Evolutionary conservation across 352 stramenopile species (phyloP), one percentile per base, ranked within the genome.

Genomic region (Phytophthora boehmeriae): DNA sequence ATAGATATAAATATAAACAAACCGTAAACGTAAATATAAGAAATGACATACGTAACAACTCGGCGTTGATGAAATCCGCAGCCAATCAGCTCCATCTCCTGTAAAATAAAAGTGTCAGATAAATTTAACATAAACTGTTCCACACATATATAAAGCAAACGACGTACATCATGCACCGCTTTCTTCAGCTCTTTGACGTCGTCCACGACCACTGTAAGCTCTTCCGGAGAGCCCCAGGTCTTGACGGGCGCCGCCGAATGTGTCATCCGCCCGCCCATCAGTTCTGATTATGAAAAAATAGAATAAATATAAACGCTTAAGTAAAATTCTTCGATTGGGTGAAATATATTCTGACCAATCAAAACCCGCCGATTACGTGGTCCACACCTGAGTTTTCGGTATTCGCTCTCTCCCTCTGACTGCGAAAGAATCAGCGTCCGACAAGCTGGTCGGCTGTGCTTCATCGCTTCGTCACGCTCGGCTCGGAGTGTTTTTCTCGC

Each of bases 51-150:
- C 80, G 78, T 73, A 19, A 92, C 81, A 17, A 88, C 84, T 34
- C 82, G 82, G 9, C 66, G 65, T 62, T 92, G 81, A 60, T 90
- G 89, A 57, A 76, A 84, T 19, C 82, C 83, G 62, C 83, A 90
- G 45, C 83, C 86, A 42, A 93, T 83, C 0, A 65, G 47, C 59
- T 95, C 82, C 63, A 95, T 85, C 65, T 94, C 86, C 76, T 89
- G 62, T 42, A 32, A 32, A 14, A 51, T 8, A 30, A 30, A 30
- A 30, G 25, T 30, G 25, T 30, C 25, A 3, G 25, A 30, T 6
- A 8, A 30, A 30, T 14, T 28, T 9, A 16, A 50, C 20, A 50
- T 25, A 19, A 23, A 34, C 13, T 45, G 20, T 42, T 16, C 45
- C 22, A 42, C n/a, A 3, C 38, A 50, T n/a, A n/a, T n/a, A n/a